Evolutionary conservation across 768 basidiomycete genomes (phyloP).

Genomic region (Leccinum imitatum): DNA sequence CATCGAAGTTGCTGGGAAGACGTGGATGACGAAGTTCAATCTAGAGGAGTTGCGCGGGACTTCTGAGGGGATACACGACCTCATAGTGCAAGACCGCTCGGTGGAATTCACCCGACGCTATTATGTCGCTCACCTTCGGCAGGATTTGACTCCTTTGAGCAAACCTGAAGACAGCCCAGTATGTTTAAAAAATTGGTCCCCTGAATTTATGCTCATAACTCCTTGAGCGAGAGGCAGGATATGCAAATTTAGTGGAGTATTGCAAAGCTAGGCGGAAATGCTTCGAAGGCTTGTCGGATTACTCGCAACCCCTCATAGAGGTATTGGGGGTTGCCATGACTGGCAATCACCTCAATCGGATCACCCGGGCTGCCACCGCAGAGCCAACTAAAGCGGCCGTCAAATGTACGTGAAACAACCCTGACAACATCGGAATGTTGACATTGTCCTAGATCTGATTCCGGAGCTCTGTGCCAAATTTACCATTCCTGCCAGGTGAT

Average conservation of each 20-base stretch:
- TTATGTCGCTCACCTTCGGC: conserved; percentile 52
- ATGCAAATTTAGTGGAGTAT: conserved; percentile 62
- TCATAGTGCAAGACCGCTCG: conserved; percentile 72
- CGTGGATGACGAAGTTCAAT: conserved; percentile 51
- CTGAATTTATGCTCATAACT: conserved; percentile 5
- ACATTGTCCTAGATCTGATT: conserved; percentile 60
- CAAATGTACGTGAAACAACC: conserved; percentile 52
- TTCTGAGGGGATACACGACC: conserved; percentile 49
- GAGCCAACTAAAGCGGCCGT: conserved; percentile 41
- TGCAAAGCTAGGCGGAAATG: conserved; percentile 61
- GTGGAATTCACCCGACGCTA: conserved; percentile 78
- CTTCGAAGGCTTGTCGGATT: conserved; percentile 59
- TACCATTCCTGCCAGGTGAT: conserved; percentile 71
- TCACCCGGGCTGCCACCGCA: conserved; percentile 38
- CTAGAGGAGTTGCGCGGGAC: conserved; percentile 34
- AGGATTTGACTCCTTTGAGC: conserved; percentile 72
- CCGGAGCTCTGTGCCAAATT: conserved; percentile 79
- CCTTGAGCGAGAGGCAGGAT: conserved; percentile 59
- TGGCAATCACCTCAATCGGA: conserved; percentile 61
- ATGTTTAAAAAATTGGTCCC: conserved; percentile 29
- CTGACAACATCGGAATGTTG: conserved; percentile 27
- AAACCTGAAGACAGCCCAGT: conserved; percentile 66
- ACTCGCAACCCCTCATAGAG: conserved; percentile 72
- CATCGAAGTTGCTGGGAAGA: conserved; percentile 49
- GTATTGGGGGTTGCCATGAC: conserved; percentile 51